Evolutionary conservation across 345 rosid species (phyloP).

Genomic region (Balakata baccata): DNA sequence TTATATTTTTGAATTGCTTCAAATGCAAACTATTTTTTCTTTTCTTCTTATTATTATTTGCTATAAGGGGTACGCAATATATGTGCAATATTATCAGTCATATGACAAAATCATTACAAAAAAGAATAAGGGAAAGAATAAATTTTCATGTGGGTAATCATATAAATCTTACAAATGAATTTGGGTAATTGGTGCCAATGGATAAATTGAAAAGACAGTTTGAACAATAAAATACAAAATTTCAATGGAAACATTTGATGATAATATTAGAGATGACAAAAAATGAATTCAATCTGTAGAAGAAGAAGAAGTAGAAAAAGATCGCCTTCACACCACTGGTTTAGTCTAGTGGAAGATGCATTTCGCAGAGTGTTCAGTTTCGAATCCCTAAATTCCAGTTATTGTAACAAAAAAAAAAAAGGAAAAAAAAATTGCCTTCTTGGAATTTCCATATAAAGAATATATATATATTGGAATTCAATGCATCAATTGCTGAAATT

Average conservation of each 20-base stretch:
- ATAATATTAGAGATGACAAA: background rate
- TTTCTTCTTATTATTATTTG: background rate
- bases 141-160: slow-evolving; percentile 4
- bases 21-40: background rate
- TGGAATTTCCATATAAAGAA: no score
- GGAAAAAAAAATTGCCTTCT: background rate
- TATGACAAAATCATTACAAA: background rate
- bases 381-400: no score
- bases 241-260: background rate
- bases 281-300: background rate
- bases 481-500: background rate
- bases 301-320: background rate
- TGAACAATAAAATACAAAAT: background rate
- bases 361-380: no score
- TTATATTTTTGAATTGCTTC: slow-evolving; percentile 15
- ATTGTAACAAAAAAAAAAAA: no score
- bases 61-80: background rate
- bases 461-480: no score
- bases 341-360: no score
- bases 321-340: no score
- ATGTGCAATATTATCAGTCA: background rate
- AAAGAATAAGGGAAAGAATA: background rate
- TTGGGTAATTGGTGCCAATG: background rate
- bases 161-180: slow-evolving; percentile 5
- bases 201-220: background rate